Percentiles rank a stretch among this genome's conserved stretches.
These are phyloP conservation scores for Eragrostis nindensis DNA, from an alignment of 176 grass and related monocot species.

Conservation along the genomic window DNA sequence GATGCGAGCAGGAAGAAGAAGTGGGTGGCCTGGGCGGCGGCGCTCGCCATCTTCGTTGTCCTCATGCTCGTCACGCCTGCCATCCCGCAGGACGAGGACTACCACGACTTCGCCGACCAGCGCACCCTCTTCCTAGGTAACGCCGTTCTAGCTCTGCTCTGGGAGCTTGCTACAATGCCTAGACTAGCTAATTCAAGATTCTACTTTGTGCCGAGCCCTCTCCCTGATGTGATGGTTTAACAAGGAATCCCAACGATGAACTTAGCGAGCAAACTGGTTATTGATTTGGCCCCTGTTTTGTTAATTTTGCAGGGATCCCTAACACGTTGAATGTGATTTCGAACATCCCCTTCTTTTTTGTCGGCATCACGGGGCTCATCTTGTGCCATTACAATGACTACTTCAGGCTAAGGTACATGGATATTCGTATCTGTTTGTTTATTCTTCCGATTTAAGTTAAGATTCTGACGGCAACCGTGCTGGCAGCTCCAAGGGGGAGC, in stretches of 20 bases:
- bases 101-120: slow-evolving; percentile 94
- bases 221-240: too few species aligned
- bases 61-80: slow-evolving; percentile 90
- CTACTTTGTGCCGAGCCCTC: too few species aligned
- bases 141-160: neutral
- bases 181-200: neutral
- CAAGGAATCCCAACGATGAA: too few species aligned
- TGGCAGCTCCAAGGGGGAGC: slow-evolving; percentile 80
- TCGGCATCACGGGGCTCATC: slow-evolving; percentile 62
- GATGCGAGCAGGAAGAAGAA: slow-evolving; percentile 42
- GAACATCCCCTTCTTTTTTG: slow-evolving; percentile 90
- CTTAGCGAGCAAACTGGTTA: too few species aligned
- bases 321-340: slow-evolving; percentile 92
- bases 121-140: slow-evolving; percentile 78
- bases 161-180: neutral
- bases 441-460: neutral
- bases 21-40: slow-evolving; percentile 62
- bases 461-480: neutral
- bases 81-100: slow-evolving; percentile 86
- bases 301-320: slow-evolving; percentile 68
- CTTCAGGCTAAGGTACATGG: slow-evolving; percentile 73
- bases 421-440: neutral
- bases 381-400: slow-evolving; percentile 76
- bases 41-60: slow-evolving; percentile 71
- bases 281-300: neutral